These are phyloP conservation scores for Calonectria pseudoturangicola DNA, from an alignment of 2,329 filamentous ascomycete species.

Conservation along the genomic window DNA sequence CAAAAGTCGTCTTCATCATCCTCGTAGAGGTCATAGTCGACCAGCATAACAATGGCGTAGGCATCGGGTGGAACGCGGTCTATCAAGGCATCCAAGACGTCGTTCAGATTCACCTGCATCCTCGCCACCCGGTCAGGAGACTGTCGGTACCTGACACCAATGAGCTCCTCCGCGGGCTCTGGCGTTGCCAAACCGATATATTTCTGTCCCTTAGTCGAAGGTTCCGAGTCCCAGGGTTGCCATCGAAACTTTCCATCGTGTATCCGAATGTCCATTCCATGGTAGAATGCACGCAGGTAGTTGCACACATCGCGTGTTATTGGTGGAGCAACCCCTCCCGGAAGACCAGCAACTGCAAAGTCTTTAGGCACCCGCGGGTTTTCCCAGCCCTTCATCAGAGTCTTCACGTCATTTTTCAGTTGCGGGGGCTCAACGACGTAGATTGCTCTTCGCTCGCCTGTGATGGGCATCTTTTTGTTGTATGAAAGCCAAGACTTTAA, in stretches of 20 bases:
- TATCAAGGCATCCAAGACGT: constrained; percentile 75
- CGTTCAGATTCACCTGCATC: constrained; percentile 75
- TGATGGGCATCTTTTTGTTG: constrained; percentile 69
- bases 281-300: constrained; percentile 70
- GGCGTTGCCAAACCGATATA: constrained; percentile 68
- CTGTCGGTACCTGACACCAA: constrained; percentile 71
- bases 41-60: constrained; percentile 74
- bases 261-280: constrained; percentile 69
- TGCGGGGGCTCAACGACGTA: constrained; percentile 71
- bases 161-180: constrained; percentile 54
- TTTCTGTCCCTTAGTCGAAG: constrained; percentile 47
- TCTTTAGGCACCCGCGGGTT: constrained; percentile 49
- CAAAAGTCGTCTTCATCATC: constrained; percentile 80
- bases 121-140: constrained; percentile 67
- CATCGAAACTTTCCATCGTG: constrained; percentile 66
- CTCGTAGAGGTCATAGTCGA: constrained; percentile 79
- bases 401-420: constrained; percentile 58
- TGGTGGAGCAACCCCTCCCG: constrained; percentile 49
- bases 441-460: constrained; percentile 65
- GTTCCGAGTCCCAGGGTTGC: constrained; percentile 65
- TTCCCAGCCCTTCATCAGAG: constrained; percentile 66
- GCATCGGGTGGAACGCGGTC: constrained; percentile 73
- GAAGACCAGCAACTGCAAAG: constrained; percentile 1
- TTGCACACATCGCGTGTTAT: constrained; percentile 55
- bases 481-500: constrained; percentile 69